Percentiles rank a stretch among this genome's conserved stretches.
Evolutionary conservation across 2,329 filamentous ascomycete species (phyloP).

Genomic region (Pseudogymnoascus sp.): DNA sequence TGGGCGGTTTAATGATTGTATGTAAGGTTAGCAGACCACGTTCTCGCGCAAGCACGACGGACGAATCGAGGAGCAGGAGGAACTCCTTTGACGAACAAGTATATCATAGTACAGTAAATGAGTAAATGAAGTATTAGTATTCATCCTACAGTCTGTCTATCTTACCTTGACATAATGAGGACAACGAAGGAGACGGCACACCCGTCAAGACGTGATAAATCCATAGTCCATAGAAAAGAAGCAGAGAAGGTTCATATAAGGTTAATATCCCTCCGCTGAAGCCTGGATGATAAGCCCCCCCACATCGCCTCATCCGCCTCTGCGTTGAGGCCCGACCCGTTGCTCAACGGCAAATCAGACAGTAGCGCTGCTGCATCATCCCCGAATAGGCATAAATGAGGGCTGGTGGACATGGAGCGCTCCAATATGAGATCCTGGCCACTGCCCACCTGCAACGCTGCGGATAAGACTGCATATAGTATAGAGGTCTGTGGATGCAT

Average conservation of each 20-base stretch:
- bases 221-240: not conserved
- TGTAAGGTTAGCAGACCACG: constrained; percentile 4
- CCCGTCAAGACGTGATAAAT: not conserved
- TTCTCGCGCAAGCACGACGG: not conserved
- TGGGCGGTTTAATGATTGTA: constrained; percentile 2
- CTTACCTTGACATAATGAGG: not conserved
- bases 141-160: not conserved
- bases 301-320: not conserved
- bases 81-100: not conserved
- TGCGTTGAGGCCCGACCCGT: constrained; percentile 4
- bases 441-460: not conserved
- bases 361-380: not conserved
- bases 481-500: not conserved
- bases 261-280: constrained; percentile 4
- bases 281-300: not conserved
- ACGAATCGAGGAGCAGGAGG: not conserved
- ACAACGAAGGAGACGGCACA: not conserved
- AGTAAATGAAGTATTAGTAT: constrained; percentile 5
- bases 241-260: constrained; percentile 7
- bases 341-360: constrained; percentile 1
- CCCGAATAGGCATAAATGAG: not conserved
- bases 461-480: not conserved
- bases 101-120: constrained; percentile 8
- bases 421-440: not conserved
- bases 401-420: not conserved